Evolutionary conservation across 805 yeast species (phyloP).

Genomic region (Pichia membranifaciens): DNA sequence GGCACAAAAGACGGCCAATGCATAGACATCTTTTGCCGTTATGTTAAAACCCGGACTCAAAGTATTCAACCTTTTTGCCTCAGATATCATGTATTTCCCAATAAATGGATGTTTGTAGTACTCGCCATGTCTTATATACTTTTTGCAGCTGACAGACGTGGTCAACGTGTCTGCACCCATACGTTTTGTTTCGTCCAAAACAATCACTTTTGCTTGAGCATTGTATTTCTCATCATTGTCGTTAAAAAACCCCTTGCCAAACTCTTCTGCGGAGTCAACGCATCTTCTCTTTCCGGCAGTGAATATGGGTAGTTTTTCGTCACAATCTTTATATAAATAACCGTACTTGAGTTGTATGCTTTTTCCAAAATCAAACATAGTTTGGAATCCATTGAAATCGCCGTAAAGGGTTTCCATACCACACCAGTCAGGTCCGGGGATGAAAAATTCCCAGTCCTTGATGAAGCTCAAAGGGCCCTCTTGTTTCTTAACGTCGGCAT

Average conservation of each 20-base stretch:
- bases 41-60: conserved; percentile 51
- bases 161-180: conserved; percentile 59
- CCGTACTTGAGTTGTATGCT: conserved; percentile 44
- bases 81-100: conserved; percentile 25
- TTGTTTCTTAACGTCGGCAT: conserved; percentile 27
- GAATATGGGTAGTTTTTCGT: conserved; percentile 42
- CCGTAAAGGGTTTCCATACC: conserved; percentile 49
- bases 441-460: conserved; percentile 49
- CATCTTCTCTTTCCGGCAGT: conserved; percentile 51
- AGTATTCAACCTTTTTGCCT: conserved; percentile 51
- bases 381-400: conserved; percentile 48
- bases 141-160: conserved; percentile 41
- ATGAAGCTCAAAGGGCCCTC: conserved; percentile 50
- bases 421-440: conserved; percentile 15
- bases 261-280: conserved; percentile 47
- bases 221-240: conserved; percentile 33
- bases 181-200: conserved; percentile 40
- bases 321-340: conserved; percentile 32
- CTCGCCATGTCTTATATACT: conserved; percentile 28
- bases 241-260: conserved; percentile 52
- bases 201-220: conserved; percentile 31
- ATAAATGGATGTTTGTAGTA: conserved; percentile 17
- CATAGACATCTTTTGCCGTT: conserved; percentile 45
- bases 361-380: conserved; percentile 45
- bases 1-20: conserved; percentile 60